Evolutionary conservation across 257 asterid genomes (phyloP).

Genomic region (Solanum arcanum): DNA sequence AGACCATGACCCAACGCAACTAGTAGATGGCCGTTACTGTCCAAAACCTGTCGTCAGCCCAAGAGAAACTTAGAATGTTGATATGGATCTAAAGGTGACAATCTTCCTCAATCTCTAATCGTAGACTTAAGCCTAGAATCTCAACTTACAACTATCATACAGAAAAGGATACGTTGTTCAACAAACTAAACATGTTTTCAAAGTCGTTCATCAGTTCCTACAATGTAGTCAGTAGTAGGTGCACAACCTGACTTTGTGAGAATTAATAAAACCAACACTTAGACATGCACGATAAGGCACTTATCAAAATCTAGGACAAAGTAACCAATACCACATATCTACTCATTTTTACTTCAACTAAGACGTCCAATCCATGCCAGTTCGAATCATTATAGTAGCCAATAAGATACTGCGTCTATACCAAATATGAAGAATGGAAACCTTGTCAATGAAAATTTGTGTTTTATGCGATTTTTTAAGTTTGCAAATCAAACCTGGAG

Average conservation of each 20-base stretch:
- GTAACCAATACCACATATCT: not conserved
- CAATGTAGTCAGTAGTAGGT: not conserved
- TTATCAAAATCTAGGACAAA: not conserved
- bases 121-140: not conserved
- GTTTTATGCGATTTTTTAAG: not conserved
- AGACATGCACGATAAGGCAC: not conserved
- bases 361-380: not conserved
- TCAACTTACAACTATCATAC: not conserved
- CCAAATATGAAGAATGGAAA: not conserved
- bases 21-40: constrained; percentile 32
- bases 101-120: not conserved
- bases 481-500: constrained; percentile 29
- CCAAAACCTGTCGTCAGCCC: constrained; percentile 25
- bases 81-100: not conserved
- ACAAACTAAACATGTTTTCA: not conserved
- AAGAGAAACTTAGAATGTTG: not conserved
- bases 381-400: not conserved
- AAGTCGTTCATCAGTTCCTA: not conserved
- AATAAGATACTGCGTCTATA: not conserved
- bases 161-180: not conserved
- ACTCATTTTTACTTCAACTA: not conserved
- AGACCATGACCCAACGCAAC: constrained; percentile 37
- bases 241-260: not conserved
- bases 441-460: not conserved
- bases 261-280: not conserved